Conservation (phyloP, 306 rosid species). For the Cucurbita moschata region DNA sequence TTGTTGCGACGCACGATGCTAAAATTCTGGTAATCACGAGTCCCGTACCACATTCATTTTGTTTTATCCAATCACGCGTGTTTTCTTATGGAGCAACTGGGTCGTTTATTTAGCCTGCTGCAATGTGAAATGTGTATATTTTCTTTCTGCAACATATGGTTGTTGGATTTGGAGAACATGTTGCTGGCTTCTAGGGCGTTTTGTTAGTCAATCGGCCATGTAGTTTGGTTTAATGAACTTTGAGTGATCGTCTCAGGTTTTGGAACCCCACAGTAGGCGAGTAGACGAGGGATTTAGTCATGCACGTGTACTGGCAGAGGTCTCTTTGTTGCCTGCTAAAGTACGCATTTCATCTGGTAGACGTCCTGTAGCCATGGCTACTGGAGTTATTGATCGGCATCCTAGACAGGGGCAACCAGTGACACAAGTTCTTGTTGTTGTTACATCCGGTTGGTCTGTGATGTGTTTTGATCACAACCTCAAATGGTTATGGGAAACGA, state of each 20-base stretch:
- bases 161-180: background rate
- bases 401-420: slow-evolving; percentile 46
- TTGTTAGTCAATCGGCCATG: background rate
- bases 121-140: background rate
- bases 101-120: background rate
- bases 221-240: background rate
- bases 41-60: background rate
- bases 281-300: slow-evolving; percentile 86
- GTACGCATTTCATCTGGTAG: slow-evolving; percentile 75
- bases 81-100: background rate
- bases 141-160: background rate
- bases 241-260: slow-evolving; percentile 30
- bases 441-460: slow-evolving; percentile 91
- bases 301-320: slow-evolving; percentile 63
- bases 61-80: background rate
- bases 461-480: slow-evolving; percentile 97
- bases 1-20: slow-evolving; percentile 88
- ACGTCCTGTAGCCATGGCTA: slow-evolving; percentile 89
- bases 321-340: slow-evolving; percentile 84
- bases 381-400: slow-evolving; percentile 61
- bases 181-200: background rate
- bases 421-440: slow-evolving; percentile 83
- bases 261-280: slow-evolving; percentile 84
- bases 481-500: slow-evolving; percentile 78
- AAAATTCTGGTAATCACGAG: slow-evolving; percentile 58